Evolutionary conservation across 2,329 filamentous ascomycete genomes (phyloP).

Genomic region (Chaetomiaceae sp.): DNA sequence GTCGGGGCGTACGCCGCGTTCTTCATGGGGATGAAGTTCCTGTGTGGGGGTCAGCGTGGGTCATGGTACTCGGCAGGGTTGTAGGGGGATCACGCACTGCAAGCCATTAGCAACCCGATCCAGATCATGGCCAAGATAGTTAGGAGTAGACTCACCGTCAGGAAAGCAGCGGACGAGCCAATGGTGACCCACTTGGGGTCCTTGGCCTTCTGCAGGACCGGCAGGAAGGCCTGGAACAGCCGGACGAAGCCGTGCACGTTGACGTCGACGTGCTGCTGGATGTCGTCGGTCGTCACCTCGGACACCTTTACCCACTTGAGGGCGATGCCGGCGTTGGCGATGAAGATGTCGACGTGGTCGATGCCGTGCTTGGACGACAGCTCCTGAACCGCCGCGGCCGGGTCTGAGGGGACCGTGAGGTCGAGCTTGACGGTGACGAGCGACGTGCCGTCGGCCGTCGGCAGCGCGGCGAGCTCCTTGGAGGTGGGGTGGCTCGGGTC

Average conservation of each 20-base stretch:
- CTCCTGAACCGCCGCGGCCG: constrained; percentile 19
- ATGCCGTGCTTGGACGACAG: constrained; percentile 36
- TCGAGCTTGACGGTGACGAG: constrained; percentile 44
- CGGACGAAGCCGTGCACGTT: constrained; percentile 41
- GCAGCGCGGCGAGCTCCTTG: constrained; percentile 32
- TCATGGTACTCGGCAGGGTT: not conserved
- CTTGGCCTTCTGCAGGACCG: constrained; percentile 34
- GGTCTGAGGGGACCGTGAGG: constrained; percentile 31
- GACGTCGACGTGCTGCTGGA: constrained; percentile 37
- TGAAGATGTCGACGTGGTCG: constrained; percentile 43
- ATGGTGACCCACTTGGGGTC: constrained; percentile 37
- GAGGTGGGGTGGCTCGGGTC: constrained; percentile 29
- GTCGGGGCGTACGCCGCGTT: constrained; percentile 40
- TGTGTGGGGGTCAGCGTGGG: not conserved
- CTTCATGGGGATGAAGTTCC: constrained; percentile 26
- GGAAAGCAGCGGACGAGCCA: constrained; percentile 30
- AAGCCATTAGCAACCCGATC: no score
- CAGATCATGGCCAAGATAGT: no score
- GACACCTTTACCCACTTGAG: constrained; percentile 31
- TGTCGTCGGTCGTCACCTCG: constrained; percentile 33
- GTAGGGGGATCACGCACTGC: no score
- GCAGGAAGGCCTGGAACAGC: constrained; percentile 42
- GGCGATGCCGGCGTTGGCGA: constrained; percentile 48
- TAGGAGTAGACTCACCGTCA: constrained; percentile 14
- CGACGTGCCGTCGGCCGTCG: constrained; percentile 32